A percentile compares a stretch with the other conserved stretches of the same genome.
These are phyloP conservation scores for Coniochaeta hoffmannii DNA, from an alignment of 2,329 filamentous ascomycete genomes.

Conservation along the genomic window DNA sequence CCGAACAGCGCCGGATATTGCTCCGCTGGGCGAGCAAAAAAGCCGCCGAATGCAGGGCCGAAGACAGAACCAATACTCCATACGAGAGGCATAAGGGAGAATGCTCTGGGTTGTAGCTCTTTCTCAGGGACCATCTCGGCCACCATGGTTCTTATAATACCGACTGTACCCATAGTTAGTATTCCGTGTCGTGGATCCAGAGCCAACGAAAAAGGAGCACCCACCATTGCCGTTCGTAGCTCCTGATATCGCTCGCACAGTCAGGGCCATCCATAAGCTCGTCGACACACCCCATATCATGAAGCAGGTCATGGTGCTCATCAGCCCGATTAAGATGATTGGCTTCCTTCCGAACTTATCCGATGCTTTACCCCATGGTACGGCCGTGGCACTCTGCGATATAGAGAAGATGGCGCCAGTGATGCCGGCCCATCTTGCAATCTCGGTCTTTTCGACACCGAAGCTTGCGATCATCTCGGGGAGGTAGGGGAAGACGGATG, in stretches of 20 bases:
- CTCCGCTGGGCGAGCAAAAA: slow-evolving; percentile 72
- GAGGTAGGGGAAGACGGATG: slow-evolving; percentile 62
- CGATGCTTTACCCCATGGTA: slow-evolving; percentile 69
- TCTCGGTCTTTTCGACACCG: slow-evolving; percentile 59
- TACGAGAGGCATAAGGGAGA: slow-evolving; percentile 85
- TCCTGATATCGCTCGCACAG: slow-evolving; percentile 70
- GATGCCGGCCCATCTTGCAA: slow-evolving; percentile 75
- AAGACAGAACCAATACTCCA: slow-evolving; percentile 86
- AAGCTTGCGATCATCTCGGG: slow-evolving; percentile 82
- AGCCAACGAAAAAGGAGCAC: slow-evolving; percentile 10
- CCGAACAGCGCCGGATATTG: slow-evolving; percentile 68
- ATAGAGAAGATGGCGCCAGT: slow-evolving; percentile 67
- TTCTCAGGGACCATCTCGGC: slow-evolving; percentile 87
- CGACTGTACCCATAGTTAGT: slow-evolving; percentile 42
- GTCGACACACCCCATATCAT: slow-evolving; percentile 79
- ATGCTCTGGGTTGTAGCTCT: slow-evolving; percentile 80
- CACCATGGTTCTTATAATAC: slow-evolving; percentile 86
- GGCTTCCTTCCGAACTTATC: slow-evolving; percentile 79
- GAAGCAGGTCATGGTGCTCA: slow-evolving; percentile 75
- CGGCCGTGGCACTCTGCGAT: slow-evolving; percentile 62
- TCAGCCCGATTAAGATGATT: slow-evolving; percentile 64
- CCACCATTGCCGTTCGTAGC: slow-evolving; percentile 76
- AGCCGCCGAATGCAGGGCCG: slow-evolving; percentile 80
- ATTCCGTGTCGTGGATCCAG: background rate
- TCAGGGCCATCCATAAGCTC: slow-evolving; percentile 71